Evolutionary conservation across 805 yeast genomes (phyloP).

Genomic region (Candida pseudofarinosa): DNA sequence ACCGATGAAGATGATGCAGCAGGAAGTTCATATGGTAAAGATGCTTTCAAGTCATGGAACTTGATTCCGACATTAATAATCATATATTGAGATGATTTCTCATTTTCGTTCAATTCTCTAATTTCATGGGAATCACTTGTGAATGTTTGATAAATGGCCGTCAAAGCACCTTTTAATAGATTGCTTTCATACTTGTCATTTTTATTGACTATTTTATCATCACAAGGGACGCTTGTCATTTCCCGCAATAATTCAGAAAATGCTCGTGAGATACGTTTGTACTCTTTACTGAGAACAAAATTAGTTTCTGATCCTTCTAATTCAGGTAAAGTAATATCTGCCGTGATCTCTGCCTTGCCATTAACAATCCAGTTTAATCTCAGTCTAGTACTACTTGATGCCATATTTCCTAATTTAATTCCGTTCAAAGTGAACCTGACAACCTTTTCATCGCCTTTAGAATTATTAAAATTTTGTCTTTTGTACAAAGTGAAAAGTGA

Average conservation of each 20-base stretch:
- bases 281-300: slow-evolving; percentile 12
- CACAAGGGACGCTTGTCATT: slow-evolving; percentile 15
- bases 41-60: slow-evolving; percentile 59
- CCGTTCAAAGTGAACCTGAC: slow-evolving; percentile 41
- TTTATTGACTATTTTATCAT: slow-evolving; percentile 1
- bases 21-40: slow-evolving; percentile 46
- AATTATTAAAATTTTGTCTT: slow-evolving; percentile 49
- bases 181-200: slow-evolving; percentile 12
- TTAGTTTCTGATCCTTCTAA: slow-evolving; percentile 16
- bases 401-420: slow-evolving; percentile 30
- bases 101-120: not conserved
- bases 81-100: slow-evolving; percentile 38
- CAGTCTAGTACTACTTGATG: slow-evolving; percentile 23
- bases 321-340: slow-evolving; percentile 68
- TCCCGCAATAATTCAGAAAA: slow-evolving; percentile 25
- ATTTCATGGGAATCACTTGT: slow-evolving; percentile 1
- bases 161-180: slow-evolving; percentile 35
- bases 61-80: slow-evolving; percentile 64
- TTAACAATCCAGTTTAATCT: slow-evolving; percentile 69
- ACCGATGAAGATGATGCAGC: slow-evolving; percentile 46
- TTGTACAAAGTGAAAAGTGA: slow-evolving; percentile 75
- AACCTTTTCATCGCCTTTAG: slow-evolving; percentile 22
- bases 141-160: slow-evolving; percentile 41
- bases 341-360: slow-evolving; percentile 65
- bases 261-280: slow-evolving; percentile 21